A percentile compares a stretch with the other conserved stretches of the same genome.
Evolutionary conservation across 495 filamentous ascomycete genomes (phyloP).

Genomic region (Polyplosphaeria fusca): DNA sequence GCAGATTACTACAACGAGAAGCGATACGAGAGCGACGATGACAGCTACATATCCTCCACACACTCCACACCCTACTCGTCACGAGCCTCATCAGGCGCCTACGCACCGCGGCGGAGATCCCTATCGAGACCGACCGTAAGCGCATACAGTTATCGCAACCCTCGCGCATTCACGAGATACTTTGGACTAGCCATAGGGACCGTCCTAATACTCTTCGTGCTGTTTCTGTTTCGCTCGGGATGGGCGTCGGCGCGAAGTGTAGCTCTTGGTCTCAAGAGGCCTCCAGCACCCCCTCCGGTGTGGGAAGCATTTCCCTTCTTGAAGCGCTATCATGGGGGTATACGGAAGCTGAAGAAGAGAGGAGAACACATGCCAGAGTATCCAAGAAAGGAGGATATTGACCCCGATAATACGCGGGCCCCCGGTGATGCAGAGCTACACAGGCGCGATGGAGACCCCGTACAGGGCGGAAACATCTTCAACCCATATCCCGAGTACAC

Average conservation of each 20-base stretch:
- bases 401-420: constrained; percentile 16
- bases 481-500: constrained; percentile 66
- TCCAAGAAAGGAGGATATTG: constrained; percentile 50
- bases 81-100: constrained; percentile 12
- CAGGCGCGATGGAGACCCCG: constrained; percentile 11
- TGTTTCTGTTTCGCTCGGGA: constrained; percentile 67
- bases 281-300: constrained; percentile 56
- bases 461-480: constrained; percentile 59
- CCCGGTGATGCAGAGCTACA: constrained; percentile 41
- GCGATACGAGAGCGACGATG: constrained; percentile 22
- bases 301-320: constrained; percentile 85
- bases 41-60: constrained; percentile 23
- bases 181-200: constrained; percentile 67
- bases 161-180: constrained; percentile 49
- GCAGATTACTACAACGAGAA: constrained; percentile 22
- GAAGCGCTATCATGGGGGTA: constrained; percentile 78
- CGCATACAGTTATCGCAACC: constrained; percentile 35
- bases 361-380: constrained; percentile 70
- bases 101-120: constrained; percentile 16
- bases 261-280: constrained; percentile 53
- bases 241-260: constrained; percentile 60
- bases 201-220: constrained; percentile 67
- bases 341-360: constrained; percentile 62
- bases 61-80: constrained; percentile 25
- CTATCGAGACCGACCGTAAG: constrained; percentile 25